Conservation (phyloP, 2,329 filamentous ascomycete genomes). For the Fusarium nisikadoi region DNA sequence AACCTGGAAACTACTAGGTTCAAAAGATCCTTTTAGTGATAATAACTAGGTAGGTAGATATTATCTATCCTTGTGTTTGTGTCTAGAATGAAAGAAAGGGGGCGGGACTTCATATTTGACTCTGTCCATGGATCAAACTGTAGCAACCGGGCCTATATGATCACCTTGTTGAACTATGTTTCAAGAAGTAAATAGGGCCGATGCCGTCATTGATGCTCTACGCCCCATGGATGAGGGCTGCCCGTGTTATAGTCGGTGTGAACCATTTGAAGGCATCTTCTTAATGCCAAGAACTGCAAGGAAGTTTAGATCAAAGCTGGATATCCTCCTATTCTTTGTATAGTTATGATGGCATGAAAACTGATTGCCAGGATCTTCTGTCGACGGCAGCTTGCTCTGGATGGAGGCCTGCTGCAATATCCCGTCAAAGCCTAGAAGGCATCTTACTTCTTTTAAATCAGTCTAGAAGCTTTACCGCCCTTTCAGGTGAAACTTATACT, state of each 20-base stretch:
- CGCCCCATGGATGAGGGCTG: background rate
- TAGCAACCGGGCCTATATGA: background rate
- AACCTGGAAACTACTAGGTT: background rate
- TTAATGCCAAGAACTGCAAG: background rate
- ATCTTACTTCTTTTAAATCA: background rate
- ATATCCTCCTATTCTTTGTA: background rate
- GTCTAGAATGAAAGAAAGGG: slow-evolving; percentile 15
- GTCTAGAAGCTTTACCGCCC: background rate
- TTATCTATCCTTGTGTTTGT: background rate
- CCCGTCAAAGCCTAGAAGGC: background rate
- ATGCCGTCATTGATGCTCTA: background rate
- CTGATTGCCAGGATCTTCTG: background rate
- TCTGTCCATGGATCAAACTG: background rate
- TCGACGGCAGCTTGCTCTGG: slow-evolving; percentile 3
- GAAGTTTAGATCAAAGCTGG: background rate
- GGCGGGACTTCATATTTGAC: background rate
- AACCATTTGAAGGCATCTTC: background rate
- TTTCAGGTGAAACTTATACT: background rate
- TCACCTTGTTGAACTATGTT: background rate
- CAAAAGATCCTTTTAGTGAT: background rate
- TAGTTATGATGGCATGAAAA: background rate
- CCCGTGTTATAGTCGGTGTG: background rate
- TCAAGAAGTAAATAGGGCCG: background rate
- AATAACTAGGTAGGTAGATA: background rate
- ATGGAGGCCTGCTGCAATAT: slow-evolving; percentile 9